phyloP scores from a whole-genome alignment of 768 basidiomycete genomes.

The Dioszegia aurantiaca region DNA sequence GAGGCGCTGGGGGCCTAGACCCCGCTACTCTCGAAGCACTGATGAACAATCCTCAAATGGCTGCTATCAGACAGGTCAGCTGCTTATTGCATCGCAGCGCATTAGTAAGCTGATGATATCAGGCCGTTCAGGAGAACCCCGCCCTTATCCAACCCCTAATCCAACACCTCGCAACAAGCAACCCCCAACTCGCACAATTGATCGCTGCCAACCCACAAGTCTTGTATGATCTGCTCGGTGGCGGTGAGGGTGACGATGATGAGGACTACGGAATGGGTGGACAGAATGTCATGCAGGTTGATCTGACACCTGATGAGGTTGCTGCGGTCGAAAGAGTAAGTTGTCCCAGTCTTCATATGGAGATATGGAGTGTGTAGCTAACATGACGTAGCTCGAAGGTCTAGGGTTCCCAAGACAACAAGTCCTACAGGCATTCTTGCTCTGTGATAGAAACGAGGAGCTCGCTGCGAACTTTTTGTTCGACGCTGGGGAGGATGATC shows the following conservation, averaged over 20 bases:
- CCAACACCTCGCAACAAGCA: slow-evolving; percentile 71
- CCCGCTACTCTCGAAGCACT: slow-evolving; percentile 13
- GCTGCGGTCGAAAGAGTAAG: slow-evolving; percentile 85
- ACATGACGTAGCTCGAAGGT: slow-evolving; percentile 64
- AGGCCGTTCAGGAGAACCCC: slow-evolving; percentile 73
- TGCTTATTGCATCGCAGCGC: neutral
- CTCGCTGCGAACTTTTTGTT: slow-evolving; percentile 92
- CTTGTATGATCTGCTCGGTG: slow-evolving; percentile 65
- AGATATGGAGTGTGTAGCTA: slow-evolving; percentile 7
- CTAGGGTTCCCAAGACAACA: slow-evolving; percentile 80
- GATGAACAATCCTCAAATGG: slow-evolving; percentile 62
- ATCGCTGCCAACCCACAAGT: slow-evolving; percentile 71
- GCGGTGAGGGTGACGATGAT: slow-evolving; percentile 49
- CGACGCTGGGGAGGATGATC: slow-evolving; percentile 60
- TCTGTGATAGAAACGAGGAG: slow-evolving; percentile 94
- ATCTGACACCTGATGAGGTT: slow-evolving; percentile 77
- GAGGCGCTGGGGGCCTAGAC: slow-evolving; percentile 29
- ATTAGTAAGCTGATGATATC: slow-evolving; percentile 19
- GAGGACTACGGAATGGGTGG: slow-evolving; percentile 48
- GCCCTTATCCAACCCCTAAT: slow-evolving; percentile 71
- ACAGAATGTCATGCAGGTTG: slow-evolving; percentile 59
- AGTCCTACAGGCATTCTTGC: slow-evolving; percentile 77
- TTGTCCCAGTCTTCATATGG: slow-evolving; percentile 15
- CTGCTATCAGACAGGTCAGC: slow-evolving; percentile 54
- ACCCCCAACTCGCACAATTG: slow-evolving; percentile 71